These are phyloP conservation scores for Phoma sp. DNA, from an alignment of 2,329 filamentous ascomycete genomes.

Conservation along the genomic window DNA sequence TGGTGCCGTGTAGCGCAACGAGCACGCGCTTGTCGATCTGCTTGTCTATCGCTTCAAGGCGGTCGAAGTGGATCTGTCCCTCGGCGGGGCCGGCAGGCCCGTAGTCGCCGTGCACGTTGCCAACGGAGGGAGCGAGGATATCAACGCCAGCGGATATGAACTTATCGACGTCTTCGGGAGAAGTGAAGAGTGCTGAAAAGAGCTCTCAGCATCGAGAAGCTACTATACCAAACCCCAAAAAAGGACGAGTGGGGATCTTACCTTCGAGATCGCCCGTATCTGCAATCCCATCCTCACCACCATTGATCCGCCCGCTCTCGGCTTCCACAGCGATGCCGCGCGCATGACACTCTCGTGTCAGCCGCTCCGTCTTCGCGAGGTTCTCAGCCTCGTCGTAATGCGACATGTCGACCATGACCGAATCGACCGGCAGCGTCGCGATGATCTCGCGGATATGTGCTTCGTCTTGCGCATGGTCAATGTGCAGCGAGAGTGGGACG, in stretches of 20 bases:
- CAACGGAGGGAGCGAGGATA: conserved; percentile 74
- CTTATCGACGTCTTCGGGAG: conserved; percentile 69
- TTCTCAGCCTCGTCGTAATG: conserved; percentile 77
- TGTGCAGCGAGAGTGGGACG: conserved; percentile 54
- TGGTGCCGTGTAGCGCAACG: conserved; percentile 64
- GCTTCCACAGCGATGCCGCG: conserved; percentile 71
- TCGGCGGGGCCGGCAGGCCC: conserved; percentile 60
- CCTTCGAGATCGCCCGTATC: conserved; percentile 69
- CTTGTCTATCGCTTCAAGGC: conserved; percentile 37
- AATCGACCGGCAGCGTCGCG: conserved; percentile 66
- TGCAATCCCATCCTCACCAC: conserved; percentile 74
- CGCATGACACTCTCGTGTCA: conserved; percentile 67
- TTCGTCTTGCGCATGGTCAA: conserved; percentile 55
- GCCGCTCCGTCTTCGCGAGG: conserved; percentile 64
- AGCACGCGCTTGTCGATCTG: conserved; percentile 50
- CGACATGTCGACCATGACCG: conserved; percentile 79
- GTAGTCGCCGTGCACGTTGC: conserved; percentile 77
- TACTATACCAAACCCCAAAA: too few species aligned
- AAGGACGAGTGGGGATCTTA: not conserved
- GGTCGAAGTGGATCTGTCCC: conserved; percentile 41
- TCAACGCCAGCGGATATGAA: conserved; percentile 74
- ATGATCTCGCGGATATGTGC: conserved; percentile 51
- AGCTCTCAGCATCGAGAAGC: too few species aligned
- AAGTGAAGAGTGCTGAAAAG: conserved; percentile 60
- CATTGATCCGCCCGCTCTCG: conserved; percentile 72